A percentile compares a stretch with the other conserved stretches of the same genome.
phyloP scores from a whole-genome alignment of 176 grass and related monocot genomes.

The Dendrocalamus sinicus region DNA sequence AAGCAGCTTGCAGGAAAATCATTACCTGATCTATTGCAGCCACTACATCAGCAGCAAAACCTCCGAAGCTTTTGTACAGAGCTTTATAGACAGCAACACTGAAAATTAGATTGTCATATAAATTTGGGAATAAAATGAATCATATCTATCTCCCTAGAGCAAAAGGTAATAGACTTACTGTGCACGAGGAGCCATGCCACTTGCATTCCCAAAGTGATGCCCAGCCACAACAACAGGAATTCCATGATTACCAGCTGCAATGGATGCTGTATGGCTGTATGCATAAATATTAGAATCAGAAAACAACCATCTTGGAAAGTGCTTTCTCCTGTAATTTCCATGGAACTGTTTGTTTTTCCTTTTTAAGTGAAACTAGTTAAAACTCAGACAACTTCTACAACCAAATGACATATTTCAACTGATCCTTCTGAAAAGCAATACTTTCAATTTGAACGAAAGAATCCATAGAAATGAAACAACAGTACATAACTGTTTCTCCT shows the following conservation, averaged over 20 bases:
- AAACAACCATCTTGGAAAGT: neutral
- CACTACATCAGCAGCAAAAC: slow-evolving; percentile 99
- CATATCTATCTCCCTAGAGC: neutral
- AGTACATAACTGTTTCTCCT: neutral
- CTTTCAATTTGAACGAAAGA: neutral
- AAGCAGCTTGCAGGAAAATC: slow-evolving; percentile 25
- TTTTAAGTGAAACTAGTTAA: neutral
- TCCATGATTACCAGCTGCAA: slow-evolving; percentile 93
- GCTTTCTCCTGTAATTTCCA: neutral
- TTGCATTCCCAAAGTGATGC: slow-evolving; percentile 95
- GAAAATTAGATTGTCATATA: slow-evolving; percentile 37
- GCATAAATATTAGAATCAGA: slow-evolving; percentile 36
- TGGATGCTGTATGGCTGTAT: slow-evolving; percentile 92
- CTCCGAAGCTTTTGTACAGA: slow-evolving; percentile 98
- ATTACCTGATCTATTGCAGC: slow-evolving; percentile 97
- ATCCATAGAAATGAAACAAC: neutral
- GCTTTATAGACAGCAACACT: slow-evolving; percentile 99
- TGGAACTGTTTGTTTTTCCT: neutral
- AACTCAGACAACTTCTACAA: slow-evolving; percentile 1
- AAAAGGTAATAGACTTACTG: slow-evolving; percentile 68
- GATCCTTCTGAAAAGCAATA: slow-evolving; percentile 15
- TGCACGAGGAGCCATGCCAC: slow-evolving; percentile 99
- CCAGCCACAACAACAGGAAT: slow-evolving; percentile 87
- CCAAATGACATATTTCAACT: neutral
- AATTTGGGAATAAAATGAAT: slow-evolving; percentile 21